phyloP scores from a whole-genome alignment of 1,284 basidiomycete genomes.

The Neotropicomus parvogracilis region DNA sequence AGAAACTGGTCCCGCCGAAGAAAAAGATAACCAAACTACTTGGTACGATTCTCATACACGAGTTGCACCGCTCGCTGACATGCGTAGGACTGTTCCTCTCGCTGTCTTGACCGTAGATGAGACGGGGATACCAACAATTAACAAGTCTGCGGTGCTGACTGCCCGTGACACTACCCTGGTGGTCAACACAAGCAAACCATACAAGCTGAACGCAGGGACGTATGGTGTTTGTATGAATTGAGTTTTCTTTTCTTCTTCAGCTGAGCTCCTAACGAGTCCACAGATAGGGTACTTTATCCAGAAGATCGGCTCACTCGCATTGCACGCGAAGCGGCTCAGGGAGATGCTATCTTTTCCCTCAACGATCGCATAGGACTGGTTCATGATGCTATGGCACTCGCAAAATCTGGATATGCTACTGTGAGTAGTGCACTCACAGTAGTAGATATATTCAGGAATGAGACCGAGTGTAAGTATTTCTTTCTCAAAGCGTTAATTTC shows the following conservation, averaged over 20 bases:
- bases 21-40: slow-evolving; percentile 86
- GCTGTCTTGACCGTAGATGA: slow-evolving; percentile 64
- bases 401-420: slow-evolving; percentile 75
- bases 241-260: background rate
- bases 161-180: slow-evolving; percentile 68
- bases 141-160: slow-evolving; percentile 66
- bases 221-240: slow-evolving; percentile 77
- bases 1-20: slow-evolving; percentile 74
- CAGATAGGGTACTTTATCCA: slow-evolving; percentile 86
- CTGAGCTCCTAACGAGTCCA: background rate
- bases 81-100: slow-evolving; percentile 73
- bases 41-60: slow-evolving; percentile 51
- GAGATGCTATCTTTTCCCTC: slow-evolving; percentile 65
- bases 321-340: slow-evolving; percentile 72
- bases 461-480: slow-evolving; percentile 66
- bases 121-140: slow-evolving; percentile 56
- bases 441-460: slow-evolving; percentile 63
- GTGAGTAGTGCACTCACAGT: slow-evolving; percentile 77
- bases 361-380: slow-evolving; percentile 88
- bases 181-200: slow-evolving; percentile 67
- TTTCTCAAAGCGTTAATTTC: background rate
- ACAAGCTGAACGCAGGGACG: slow-evolving; percentile 89
- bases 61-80: background rate
- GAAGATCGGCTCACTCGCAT: slow-evolving; percentile 79
- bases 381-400: slow-evolving; percentile 76